These are phyloP conservation scores for Penicillium sp. DNA, from an alignment of 2,329 filamentous ascomycete species.

Conservation along the genomic window DNA sequence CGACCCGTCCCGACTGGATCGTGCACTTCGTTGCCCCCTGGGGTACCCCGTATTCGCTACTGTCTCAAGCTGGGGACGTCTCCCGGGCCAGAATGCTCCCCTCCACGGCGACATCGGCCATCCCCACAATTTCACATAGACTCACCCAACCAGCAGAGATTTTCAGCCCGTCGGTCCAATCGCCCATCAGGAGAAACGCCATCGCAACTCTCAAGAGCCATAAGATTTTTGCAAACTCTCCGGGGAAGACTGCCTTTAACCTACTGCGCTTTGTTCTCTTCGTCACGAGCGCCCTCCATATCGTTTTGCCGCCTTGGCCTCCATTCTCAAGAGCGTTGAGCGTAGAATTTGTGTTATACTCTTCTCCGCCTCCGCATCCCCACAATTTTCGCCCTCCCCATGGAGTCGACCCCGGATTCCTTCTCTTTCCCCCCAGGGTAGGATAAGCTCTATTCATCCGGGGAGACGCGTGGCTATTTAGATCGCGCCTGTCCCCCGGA, in stretches of 20 bases:
- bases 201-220: not conserved
- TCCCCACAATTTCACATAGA: constrained; percentile 11
- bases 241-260: not conserved
- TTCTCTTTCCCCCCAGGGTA: constrained; percentile 10
- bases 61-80: not conserved
- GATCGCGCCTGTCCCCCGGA: constrained; percentile 11
- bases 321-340: not conserved
- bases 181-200: not conserved
- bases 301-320: constrained; percentile 22
- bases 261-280: not conserved
- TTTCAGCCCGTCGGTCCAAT: not conserved
- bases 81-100: not conserved
- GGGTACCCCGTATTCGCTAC: constrained; percentile 11
- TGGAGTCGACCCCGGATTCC: constrained; percentile 18
- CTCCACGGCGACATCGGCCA: constrained; percentile 7
- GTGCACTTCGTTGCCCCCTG: constrained; percentile 6
- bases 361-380: constrained; percentile 21
- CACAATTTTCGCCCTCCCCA: constrained; percentile 13
- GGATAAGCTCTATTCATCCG: constrained; percentile 8
- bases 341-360: constrained; percentile 15
- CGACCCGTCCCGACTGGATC: constrained; percentile 3
- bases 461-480: constrained; percentile 20
- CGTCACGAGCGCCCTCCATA: constrained; percentile 3
- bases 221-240: not conserved
- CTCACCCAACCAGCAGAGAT: constrained; percentile 3